Evolutionary conservation across 1,284 basidiomycete species (phyloP), one percentile per base, ranked within the genome.

Genomic region (Microbotryum intermedium): DNA sequence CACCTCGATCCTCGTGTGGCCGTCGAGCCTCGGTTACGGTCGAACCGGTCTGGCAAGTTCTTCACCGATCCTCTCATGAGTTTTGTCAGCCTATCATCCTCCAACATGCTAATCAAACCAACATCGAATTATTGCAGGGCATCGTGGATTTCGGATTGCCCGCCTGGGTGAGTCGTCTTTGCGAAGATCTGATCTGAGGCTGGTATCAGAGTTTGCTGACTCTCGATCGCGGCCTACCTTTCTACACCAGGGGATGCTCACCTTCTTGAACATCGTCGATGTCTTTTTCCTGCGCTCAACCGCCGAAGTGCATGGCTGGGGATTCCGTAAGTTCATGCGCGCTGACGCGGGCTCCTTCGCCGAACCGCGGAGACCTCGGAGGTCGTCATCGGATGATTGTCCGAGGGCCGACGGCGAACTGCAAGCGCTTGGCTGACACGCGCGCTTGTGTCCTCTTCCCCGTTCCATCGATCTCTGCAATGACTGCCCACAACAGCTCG

Each of bases 101-200:
- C 3, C 20, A 23, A 39, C 4, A 6, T 13, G 21, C 2, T 21
- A 21, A 7, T 52, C 13, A 11, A n/a, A 23, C 34, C 18, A 39
- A 39, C 34, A 39, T 39, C 34, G 34, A 39, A 18, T 23, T 4
- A 10, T n/a, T 34, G n/a, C 54, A 55, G 54, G 28, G 54, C 20
- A 55, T 55, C 5, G 21, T 46, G 21, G 54, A 55, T 34, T 55
- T 48, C 8, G 54, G 43, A 6, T 48, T 55, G 54, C 45, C 45
- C 21, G 45, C 45, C 11, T 39, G 25, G 45, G 45, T 47, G 9
- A 25, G 54, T 26, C 11, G 30, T 23, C 13, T 16, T 23, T 11
- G 20, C 13, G 1, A n/a, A 30, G 16, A 6, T n/a, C 28, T 10
- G 18, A 18, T 18, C 25, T 26, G 10, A 48, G 20, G 16, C 49